Evolutionary conservation across 1,284 basidiomycete genomes (phyloP).

Genomic region (Psilocybe mexicana): DNA sequence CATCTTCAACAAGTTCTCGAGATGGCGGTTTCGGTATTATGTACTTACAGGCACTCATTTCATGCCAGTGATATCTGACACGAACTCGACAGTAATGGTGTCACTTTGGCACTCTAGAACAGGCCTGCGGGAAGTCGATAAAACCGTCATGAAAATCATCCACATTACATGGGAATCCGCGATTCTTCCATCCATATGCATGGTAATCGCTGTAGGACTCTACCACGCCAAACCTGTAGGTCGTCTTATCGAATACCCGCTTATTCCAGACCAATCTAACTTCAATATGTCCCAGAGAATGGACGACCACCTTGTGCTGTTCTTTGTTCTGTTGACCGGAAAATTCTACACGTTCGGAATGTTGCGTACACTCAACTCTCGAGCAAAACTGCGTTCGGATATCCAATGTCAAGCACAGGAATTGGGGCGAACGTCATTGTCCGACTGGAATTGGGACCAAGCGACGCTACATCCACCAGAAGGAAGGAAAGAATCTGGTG

Average conservation of each 20-base stretch:
- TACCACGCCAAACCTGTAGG: constrained; percentile 41
- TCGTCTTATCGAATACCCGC: neutral
- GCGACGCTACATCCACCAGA: neutral
- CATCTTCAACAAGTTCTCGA: constrained; percentile 35
- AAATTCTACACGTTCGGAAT: constrained; percentile 52
- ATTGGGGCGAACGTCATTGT: constrained; percentile 40
- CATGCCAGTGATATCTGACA: neutral
- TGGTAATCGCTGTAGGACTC: constrained; percentile 42
- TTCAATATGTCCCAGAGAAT: constrained; percentile 21
- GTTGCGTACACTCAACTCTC: constrained; percentile 47
- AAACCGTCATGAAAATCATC: constrained; percentile 43
- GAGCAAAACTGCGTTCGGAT: constrained; percentile 39
- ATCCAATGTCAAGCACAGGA: constrained; percentile 40
- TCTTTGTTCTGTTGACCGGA: constrained; percentile 50
- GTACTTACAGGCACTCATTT: constrained; percentile 28
- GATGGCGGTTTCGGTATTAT: constrained; percentile 39
- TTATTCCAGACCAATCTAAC: no score
- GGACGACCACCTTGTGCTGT: constrained; percentile 43
- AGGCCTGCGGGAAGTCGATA: constrained; percentile 43
- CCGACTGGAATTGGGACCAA: constrained; percentile 32
- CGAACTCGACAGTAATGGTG: constrained; percentile 35
- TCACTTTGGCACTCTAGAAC: constrained; percentile 46
- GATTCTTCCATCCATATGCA: constrained; percentile 43
- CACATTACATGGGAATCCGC: constrained; percentile 51
- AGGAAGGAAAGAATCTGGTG: constrained; percentile 4